Percentiles rank a stretch among this genome's conserved stretches.
phyloP scores from a whole-genome alignment of 305 asterid species.

The Fraxinus dipetala region DNA sequence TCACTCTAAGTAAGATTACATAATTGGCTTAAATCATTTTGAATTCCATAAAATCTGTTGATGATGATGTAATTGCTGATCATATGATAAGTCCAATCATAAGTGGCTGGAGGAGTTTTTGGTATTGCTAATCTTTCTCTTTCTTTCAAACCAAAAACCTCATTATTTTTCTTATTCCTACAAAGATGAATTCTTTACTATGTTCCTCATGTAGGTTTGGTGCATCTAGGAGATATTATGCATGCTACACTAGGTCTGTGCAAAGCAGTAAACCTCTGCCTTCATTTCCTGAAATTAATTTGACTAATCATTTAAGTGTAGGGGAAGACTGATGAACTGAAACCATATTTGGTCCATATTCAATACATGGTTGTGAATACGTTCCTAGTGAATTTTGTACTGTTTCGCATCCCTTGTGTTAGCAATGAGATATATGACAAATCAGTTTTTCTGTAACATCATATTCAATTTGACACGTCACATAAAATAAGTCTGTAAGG shows the following conservation, averaged over 20 bases:
- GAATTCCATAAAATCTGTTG: background rate
- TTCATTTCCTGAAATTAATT: background rate
- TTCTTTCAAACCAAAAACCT: background rate
- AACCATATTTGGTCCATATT: background rate
- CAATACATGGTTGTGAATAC: background rate
- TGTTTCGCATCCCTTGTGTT: background rate
- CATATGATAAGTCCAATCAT: background rate
- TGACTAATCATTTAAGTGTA: background rate
- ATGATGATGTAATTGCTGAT: conserved; percentile 10
- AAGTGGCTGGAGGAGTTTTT: background rate
- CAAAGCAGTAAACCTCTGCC: background rate
- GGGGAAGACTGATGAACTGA: background rate
- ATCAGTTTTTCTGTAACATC: background rate
- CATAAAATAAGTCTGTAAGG: background rate
- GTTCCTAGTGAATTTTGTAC: background rate
- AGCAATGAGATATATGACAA: background rate
- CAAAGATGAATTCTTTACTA: background rate
- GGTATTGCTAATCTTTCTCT: background rate
- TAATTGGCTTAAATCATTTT: background rate
- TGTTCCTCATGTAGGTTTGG: background rate
- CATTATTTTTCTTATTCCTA: background rate
- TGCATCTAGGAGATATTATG: background rate
- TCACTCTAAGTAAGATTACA: background rate
- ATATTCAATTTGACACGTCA: background rate
- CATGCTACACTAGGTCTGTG: background rate